A percentile compares a stretch with the other conserved stretches of the same genome.
Evolutionary conservation across 2,329 filamentous ascomycete species (phyloP).

Genomic region (Aspergillus ruber): DNA sequence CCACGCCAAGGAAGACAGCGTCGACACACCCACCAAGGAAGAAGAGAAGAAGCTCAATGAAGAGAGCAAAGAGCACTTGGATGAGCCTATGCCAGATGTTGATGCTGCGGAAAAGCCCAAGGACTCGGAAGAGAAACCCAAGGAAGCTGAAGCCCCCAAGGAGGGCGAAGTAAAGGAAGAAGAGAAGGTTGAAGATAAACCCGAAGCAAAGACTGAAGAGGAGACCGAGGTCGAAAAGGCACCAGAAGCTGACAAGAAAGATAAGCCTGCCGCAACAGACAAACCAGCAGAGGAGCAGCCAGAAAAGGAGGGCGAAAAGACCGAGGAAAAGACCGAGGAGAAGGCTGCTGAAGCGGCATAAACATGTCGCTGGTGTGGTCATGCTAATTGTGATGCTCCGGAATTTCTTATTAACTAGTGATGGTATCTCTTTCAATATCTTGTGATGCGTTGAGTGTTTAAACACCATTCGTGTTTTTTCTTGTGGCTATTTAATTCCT

Average conservation of each 20-base stretch:
- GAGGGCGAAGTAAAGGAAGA: conserved; percentile 22
- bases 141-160: conserved; percentile 10
- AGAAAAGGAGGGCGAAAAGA: conserved; percentile 2
- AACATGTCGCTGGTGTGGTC: conserved; percentile 2
- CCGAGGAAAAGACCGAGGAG: conserved; percentile 9
- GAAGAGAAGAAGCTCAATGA: conserved; percentile 31
- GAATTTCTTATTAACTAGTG: no score
- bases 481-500: no score
- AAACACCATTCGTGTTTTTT: no score
- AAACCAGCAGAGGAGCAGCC: background rate
- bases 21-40: conserved; percentile 23
- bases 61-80: conserved; percentile 22
- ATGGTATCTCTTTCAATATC: no score
- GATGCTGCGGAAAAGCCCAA: conserved; percentile 33
- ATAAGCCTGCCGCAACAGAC: background rate
- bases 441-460: no score
- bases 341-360: conserved; percentile 14
- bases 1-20: conserved; percentile 31
- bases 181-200: conserved; percentile 28
- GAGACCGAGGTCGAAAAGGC: background rate
- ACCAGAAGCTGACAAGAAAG: background rate
- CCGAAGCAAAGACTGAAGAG: conserved; percentile 17
- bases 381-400: no score
- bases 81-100: conserved; percentile 33
- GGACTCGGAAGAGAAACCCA: conserved; percentile 17